A percentile compares a stretch with the other conserved stretches of the same genome.
phyloP scores from a whole-genome alignment of 371 early-diverging fungal species.

The Mortierella sp. region DNA sequence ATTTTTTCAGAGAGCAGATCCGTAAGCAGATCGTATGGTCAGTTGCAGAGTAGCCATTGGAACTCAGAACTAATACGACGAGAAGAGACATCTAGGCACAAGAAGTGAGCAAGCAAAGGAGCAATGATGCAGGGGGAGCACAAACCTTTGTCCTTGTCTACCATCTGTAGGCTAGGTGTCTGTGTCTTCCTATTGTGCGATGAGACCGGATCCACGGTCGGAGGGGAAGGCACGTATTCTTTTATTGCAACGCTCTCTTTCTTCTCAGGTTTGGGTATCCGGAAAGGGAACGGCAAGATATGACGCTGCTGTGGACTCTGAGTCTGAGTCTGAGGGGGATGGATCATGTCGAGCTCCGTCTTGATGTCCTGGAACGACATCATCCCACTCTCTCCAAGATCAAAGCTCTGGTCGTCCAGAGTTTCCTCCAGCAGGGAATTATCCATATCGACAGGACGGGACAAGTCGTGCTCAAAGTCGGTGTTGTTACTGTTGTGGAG shows the following conservation, averaged over 20 bases:
- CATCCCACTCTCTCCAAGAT: constrained; percentile 49
- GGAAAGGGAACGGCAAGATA: constrained; percentile 49
- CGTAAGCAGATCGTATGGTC: constrained; percentile 3
- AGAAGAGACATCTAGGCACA: not conserved
- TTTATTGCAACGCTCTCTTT: constrained; percentile 44
- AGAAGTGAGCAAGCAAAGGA: not conserved
- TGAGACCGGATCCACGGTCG: not conserved
- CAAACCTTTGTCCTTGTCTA: constrained; percentile 53
- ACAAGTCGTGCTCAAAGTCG: constrained; percentile 4
- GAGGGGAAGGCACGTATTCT: constrained; percentile 32
- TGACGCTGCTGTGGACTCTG: constrained; percentile 25
- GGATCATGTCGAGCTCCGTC: constrained; percentile 44
- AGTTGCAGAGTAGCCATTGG: not conserved
- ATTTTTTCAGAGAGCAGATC: constrained; percentile 9
- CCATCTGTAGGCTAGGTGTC: constrained; percentile 9
- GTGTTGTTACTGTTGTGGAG: constrained; percentile 6
- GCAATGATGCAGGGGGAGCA: not conserved
- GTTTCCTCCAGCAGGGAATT: constrained; percentile 31
- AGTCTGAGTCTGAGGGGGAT: constrained; percentile 8
- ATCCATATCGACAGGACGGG: constrained; percentile 19
- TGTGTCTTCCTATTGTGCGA: constrained; percentile 12
- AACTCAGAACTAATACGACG: too few species aligned
- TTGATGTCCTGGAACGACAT: constrained; percentile 58
- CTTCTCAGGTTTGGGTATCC: constrained; percentile 51
- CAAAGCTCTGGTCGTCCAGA: constrained; percentile 52